Evolutionary conservation across 2,329 filamentous ascomycete species (phyloP), one percentile per base, ranked within the genome.

Genomic region (Talaromyces sp.): DNA sequence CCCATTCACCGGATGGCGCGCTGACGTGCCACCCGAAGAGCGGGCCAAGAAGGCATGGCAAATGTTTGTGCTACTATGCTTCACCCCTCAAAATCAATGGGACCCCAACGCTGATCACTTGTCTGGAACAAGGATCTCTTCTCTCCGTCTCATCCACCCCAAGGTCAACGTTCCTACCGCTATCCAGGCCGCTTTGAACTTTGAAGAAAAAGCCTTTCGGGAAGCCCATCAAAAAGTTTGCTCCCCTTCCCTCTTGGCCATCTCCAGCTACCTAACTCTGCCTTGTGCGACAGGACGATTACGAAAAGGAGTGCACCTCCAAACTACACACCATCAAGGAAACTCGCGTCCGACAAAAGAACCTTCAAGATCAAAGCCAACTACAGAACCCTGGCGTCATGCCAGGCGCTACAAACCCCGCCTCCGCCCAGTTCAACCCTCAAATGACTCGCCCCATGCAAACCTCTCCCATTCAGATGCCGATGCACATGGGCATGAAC

Each of bases 401-500:
- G 69, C 72, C 70, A 10, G 61, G 68, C 51, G 72, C 69, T 56
- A 75, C 75, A 62, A 78, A 78, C 63, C 76, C 78, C 64, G 72
- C 76, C 27, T 69, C 72, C 47, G 78, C 79, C 59, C 76, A 79
- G 40, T 82, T 83, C 63, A 76, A 80, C 12, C 76, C 79, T 23
- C 81, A 83, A 61, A 75, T 83, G 64, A 80, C 79, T 60, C 79
- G 78, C 59, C 80, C 74, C 28, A 79, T 83, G 76, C 82, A 83
- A 65, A 69, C 78, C 4, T 82, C 82, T 2, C 78, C 81, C 0
- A 79, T 84, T 47, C 78, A 79, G 51, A 71, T 72, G 50, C 72
- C 72, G 47, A 71, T 76, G 70, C 61, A 68, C 5, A 75, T 76
- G 70, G 68, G 68, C 4, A 73, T 77, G 65, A 73, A 70, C 56